phyloP scores from a whole-genome alignment of 768 basidiomycete genomes.

The Mycena galericulata region DNA sequence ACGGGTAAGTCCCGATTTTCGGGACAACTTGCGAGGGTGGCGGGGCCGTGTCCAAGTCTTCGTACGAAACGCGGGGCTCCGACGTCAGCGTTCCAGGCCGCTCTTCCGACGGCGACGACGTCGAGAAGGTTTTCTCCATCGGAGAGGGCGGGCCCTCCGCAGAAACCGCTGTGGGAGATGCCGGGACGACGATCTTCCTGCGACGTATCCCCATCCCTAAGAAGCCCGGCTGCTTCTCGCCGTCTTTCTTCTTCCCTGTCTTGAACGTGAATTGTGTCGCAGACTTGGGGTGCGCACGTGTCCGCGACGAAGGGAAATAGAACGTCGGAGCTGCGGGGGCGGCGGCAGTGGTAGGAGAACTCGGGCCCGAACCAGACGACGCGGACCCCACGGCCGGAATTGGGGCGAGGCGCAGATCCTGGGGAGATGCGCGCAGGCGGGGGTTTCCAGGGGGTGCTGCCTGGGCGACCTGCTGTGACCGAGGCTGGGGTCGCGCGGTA shows the following conservation, averaged over 20 bases:
- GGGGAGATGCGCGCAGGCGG: neutral
- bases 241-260: conserved; percentile 33
- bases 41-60: neutral
- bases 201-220: conserved; percentile 13
- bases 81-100: neutral
- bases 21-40: conserved; percentile 21
- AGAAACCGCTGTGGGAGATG: neutral
- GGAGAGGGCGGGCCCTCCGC: neutral
- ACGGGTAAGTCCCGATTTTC: conserved; percentile 38
- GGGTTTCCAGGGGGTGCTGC: neutral
- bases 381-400: conserved; percentile 2
- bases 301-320: conserved; percentile 30
- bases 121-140: neutral
- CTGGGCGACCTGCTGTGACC: neutral
- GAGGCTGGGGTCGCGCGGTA: conserved; percentile 1
- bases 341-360: neutral
- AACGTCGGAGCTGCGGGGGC: conserved; percentile 16
- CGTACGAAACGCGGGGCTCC: neutral
- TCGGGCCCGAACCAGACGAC: conserved; percentile 19
- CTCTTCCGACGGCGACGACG: neutral
- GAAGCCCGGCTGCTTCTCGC: conserved; percentile 5
- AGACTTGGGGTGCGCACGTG: conserved; percentile 35
- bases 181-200: conserved; percentile 7
- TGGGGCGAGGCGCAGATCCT: neutral
- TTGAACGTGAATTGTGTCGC: conserved; percentile 24